Conservation (phyloP, 2,329 filamentous ascomycete species). For the Aspergillus floridensis region DNA sequence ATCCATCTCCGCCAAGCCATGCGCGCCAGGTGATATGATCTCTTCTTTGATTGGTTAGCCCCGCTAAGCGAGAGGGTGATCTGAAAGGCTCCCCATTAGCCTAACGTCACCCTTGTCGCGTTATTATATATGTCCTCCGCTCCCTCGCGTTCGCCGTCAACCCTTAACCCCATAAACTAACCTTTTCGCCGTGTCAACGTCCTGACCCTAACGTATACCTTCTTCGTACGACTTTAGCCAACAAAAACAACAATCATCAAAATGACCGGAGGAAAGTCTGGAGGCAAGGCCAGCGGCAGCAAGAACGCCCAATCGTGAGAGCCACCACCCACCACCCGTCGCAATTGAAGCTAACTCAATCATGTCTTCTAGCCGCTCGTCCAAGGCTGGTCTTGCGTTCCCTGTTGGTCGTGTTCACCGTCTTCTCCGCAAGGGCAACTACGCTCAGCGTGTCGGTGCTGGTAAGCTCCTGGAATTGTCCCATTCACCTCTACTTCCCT, state of each 20-base stretch:
- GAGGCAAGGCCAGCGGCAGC: conserved; percentile 97
- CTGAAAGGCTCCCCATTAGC: conserved; percentile 40
- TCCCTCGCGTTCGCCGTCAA: conserved; percentile 34
- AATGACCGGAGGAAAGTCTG: conserved; percentile 99
- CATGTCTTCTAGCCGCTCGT: conserved; percentile 71
- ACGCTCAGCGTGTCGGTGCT: conserved; percentile 98
- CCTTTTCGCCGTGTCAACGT: conserved; percentile 9
- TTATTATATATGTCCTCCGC: conserved; percentile 44
- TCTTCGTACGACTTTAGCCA: conserved; percentile 13
- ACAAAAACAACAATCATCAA: conserved; percentile 54
- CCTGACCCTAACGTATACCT: neutral
- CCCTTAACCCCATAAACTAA: conserved; percentile 27
- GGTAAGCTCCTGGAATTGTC: conserved; percentile 50
- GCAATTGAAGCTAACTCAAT: conserved; percentile 37
- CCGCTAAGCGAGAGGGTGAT: conserved; percentile 48
- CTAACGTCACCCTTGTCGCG: conserved; percentile 44
- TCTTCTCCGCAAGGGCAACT: conserved; percentile 98
- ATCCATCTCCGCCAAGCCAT: conserved; percentile 15
- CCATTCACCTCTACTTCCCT: neutral
- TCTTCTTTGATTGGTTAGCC: conserved; percentile 41
- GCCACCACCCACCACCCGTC: conserved; percentile 32
- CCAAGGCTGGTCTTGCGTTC: conserved; percentile 98
- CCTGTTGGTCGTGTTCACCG: conserved; percentile 98
- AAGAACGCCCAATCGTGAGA: conserved; percentile 99
- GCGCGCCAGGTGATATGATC: conserved; percentile 30